phyloP scores from a whole-genome alignment of 257 asterid species.

The Scutellaria baicalensis region DNA sequence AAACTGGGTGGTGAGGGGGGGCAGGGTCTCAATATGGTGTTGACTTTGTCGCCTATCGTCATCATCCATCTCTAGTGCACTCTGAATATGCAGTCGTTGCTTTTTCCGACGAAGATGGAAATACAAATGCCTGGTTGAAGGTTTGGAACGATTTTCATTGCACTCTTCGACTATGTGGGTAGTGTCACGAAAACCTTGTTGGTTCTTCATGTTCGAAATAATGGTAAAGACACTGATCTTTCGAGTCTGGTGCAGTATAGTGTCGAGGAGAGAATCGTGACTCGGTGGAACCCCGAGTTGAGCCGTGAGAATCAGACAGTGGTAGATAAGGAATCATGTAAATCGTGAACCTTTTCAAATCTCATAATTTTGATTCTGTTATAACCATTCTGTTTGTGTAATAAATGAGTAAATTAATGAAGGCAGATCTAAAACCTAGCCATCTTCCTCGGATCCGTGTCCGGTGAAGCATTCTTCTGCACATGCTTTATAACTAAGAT shows the following conservation, averaged over 20 bases:
- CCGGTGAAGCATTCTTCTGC: not conserved
- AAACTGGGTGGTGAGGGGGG: slow-evolving; percentile 78
- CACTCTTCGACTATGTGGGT: slow-evolving; percentile 76
- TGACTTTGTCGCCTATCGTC: slow-evolving; percentile 77
- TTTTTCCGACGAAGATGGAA: slow-evolving; percentile 17
- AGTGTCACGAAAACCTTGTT: slow-evolving; percentile 79
- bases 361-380: not conserved
- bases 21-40: slow-evolving; percentile 67
- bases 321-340: not conserved
- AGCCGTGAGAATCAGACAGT: slow-evolving; percentile 35
- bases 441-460: slow-evolving; percentile 19
- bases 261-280: slow-evolving; percentile 57
- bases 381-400: too few species aligned
- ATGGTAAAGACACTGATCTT: slow-evolving; percentile 5
- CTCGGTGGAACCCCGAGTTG: slow-evolving; percentile 65
- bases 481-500: not conserved
- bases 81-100: slow-evolving; percentile 78
- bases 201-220: slow-evolving; percentile 32
- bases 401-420: too few species aligned
- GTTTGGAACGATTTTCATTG: slow-evolving; percentile 84
- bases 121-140: slow-evolving; percentile 41
- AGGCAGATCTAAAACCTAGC: not conserved
- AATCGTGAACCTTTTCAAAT: not conserved
- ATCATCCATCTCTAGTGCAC: slow-evolving; percentile 80
- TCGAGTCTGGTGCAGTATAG: slow-evolving; percentile 30